Conservation (phyloP, 257 asterid species). For the Forsythia viridissima region DNA sequence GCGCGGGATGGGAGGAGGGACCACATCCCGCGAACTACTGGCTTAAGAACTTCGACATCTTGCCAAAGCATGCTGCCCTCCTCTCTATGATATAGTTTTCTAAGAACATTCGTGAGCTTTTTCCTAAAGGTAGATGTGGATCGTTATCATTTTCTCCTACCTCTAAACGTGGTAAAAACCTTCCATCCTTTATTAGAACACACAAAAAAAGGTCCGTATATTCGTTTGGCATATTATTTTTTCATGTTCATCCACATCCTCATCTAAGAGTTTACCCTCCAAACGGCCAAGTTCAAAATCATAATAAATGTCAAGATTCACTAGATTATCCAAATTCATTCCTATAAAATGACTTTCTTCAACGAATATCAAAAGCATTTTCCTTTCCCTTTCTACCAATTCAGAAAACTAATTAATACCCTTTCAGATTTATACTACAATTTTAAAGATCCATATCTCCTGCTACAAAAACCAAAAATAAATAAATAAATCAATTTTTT, state of each 20-base stretch:
- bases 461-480: too few relatives aligned
- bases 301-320: background rate
- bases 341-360: background rate
- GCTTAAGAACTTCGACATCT: background rate
- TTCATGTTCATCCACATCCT: background rate
- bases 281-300: background rate
- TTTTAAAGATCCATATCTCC: too few relatives aligned
- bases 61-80: too few relatives aligned
- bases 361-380: background rate
- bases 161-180: background rate
- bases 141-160: background rate
- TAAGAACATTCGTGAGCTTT: too few relatives aligned
- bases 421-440: too few relatives aligned
- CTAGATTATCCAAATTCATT: background rate
- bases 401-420: too few relatives aligned
- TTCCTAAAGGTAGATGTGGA: too few relatives aligned
- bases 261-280: background rate
- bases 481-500: too few relatives aligned
- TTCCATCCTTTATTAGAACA: background rate
- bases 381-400: too few relatives aligned
- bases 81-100: too few relatives aligned
- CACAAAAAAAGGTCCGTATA: background rate
- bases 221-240: background rate
- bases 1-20: background rate
- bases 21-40: background rate